These are phyloP conservation scores for Lecanosticta acicola DNA, from an alignment of 2,329 filamentous ascomycete species.

Conservation along the genomic window DNA sequence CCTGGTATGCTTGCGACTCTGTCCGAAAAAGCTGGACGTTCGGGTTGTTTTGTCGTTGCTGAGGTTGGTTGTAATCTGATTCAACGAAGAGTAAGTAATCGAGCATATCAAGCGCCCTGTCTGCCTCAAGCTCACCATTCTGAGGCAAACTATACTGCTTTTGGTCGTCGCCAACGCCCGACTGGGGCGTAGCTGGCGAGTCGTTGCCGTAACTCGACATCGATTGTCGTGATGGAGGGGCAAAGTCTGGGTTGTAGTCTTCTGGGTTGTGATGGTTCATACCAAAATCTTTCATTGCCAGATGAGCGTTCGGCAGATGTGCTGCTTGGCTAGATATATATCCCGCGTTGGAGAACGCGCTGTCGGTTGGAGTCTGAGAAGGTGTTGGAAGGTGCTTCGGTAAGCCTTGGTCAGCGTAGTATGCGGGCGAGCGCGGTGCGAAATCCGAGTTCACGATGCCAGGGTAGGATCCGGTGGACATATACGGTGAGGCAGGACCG, in stretches of 20 bases:
- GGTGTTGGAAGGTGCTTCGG: slow-evolving; percentile 52
- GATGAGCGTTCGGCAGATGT: slow-evolving; percentile 45
- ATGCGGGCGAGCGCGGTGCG: slow-evolving; percentile 37
- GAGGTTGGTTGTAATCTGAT: slow-evolving; percentile 45
- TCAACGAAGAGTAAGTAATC: slow-evolving; percentile 62
- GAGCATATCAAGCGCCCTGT: slow-evolving; percentile 29
- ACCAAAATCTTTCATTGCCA: slow-evolving; percentile 55
- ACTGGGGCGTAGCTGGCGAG: slow-evolving; percentile 55
- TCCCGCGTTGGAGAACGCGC: slow-evolving; percentile 39
- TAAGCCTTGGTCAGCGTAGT: slow-evolving; percentile 38
- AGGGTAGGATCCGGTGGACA: slow-evolving; percentile 30
- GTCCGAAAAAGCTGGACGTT: slow-evolving; percentile 68
- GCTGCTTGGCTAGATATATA: slow-evolving; percentile 29
- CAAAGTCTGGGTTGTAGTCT: slow-evolving; percentile 47
- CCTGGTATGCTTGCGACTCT: slow-evolving; percentile 77
- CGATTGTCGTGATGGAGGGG: slow-evolving; percentile 52
- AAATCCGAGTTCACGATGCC: slow-evolving; percentile 44
- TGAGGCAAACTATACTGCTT: slow-evolving; percentile 45
- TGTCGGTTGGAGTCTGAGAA: slow-evolving; percentile 50
- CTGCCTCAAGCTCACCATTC: slow-evolving; percentile 47
- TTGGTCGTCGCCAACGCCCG: slow-evolving; percentile 49
- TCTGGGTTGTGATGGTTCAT: slow-evolving; percentile 49
- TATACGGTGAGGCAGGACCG: slow-evolving; percentile 42
- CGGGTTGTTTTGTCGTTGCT: slow-evolving; percentile 44
- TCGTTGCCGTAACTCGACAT: slow-evolving; percentile 57